Evolutionary conservation across 2,329 filamentous ascomycete genomes (phyloP), one percentile per base, ranked within the genome.

Genomic region (Fusarium sp.): DNA sequence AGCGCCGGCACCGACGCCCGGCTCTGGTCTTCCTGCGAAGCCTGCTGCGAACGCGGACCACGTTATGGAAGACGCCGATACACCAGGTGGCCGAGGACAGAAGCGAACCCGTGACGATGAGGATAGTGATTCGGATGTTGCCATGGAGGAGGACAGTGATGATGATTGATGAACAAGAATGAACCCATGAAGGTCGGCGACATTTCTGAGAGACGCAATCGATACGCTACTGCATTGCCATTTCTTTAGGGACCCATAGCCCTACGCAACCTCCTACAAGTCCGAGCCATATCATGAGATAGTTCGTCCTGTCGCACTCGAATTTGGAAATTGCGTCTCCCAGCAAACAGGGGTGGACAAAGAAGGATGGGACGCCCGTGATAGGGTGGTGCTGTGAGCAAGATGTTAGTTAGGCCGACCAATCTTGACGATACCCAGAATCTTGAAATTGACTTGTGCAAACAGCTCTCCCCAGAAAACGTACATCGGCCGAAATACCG

Each of bases 321-420:
- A 94, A 91, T 58, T 85, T 86, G 75, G 86, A 86, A 88, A 98
- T 93, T 59, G 93, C 93, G 73, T 96, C 92, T 63, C 93, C 93
- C 13, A 96, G 93, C 80, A 94, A 90, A 83, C 96, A 98, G 30
- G 96, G 96, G 84, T 99, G 96, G 76, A 98, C 88, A 82, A 97
- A 98, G 82, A 96, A 98, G 56, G 91, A 89, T 44, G 95, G 94
- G 66, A 91, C 82, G 60, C 92, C 93, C 65, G 91, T 94, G 67
- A 93, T 83, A 59, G 96, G 96, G 86, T 98, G 95, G 82, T 97
- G 91, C 90, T 96, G 83, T 80, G 73, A 63, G 65, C 65, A 78
- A 78, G 62, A 53, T 71, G 78, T 87, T 84, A 85, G 83, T 84
- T 75, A 77, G 78, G 80, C 78, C 79, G 77, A 77, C 68, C 76